phyloP scores from a whole-genome alignment of 176 grass and related monocot genomes.

The Microstegium vimineum region DNA sequence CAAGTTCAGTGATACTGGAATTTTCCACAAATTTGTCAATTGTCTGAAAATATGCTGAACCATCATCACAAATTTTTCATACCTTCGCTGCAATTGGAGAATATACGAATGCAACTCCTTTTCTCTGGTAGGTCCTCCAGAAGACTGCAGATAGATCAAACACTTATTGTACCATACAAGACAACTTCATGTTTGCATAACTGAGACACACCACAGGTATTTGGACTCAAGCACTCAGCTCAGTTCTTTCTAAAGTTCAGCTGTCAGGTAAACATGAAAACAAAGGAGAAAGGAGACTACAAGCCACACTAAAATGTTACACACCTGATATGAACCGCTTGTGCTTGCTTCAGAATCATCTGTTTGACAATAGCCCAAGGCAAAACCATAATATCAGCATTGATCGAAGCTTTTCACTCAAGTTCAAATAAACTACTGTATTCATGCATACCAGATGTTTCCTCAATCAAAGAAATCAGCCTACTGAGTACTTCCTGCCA shows the following conservation, averaged over 20 bases:
- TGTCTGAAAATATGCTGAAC: background rate
- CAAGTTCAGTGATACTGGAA: conserved; percentile 59
- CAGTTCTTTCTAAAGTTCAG: conserved; percentile 18
- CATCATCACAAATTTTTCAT: background rate
- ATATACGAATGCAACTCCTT: conserved; percentile 69
- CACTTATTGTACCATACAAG: background rate
- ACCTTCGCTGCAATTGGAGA: conserved; percentile 70
- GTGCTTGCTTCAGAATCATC: conserved; percentile 44
- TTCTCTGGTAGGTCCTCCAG: conserved; percentile 44
- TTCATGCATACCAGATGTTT: conserved; percentile 58
- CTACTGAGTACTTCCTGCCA: conserved; percentile 79
- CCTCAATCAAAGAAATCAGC: conserved; percentile 78
- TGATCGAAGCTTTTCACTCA: conserved; percentile 1
- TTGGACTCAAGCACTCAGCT: background rate
- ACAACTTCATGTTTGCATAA: background rate
- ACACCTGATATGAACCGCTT: conserved; percentile 59
- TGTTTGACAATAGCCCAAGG: conserved; percentile 23
- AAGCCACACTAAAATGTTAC: background rate
- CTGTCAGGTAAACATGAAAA: background rate
- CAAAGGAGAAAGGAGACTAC: background rate
- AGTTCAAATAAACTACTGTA: conserved; percentile 11
- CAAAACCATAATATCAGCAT: conserved; percentile 41
- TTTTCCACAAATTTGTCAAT: conserved; percentile 21
- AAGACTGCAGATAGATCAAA: conserved; percentile 43
- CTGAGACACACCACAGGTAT: background rate